Percentiles rank a stretch among this genome's conserved stretches.
phyloP scores from a whole-genome alignment of 805 yeast species.

The Barnettozyma siamensis region DNA sequence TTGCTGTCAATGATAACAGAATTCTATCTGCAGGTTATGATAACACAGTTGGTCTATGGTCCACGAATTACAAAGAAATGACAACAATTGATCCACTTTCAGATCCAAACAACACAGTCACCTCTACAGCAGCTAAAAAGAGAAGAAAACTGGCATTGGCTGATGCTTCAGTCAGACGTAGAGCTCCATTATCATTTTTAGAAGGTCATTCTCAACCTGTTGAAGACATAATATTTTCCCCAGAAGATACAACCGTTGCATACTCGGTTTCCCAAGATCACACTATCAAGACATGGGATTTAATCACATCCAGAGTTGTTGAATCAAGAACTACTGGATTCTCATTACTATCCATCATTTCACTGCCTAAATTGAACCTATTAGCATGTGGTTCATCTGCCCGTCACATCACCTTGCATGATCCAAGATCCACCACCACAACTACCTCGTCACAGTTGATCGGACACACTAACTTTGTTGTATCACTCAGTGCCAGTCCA shows the following conservation, averaged over 20 bases:
- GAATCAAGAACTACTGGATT: slow-evolving; percentile 86
- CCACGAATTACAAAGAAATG: slow-evolving; percentile 81
- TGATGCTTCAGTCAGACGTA: slow-evolving; percentile 69
- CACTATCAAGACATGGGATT: slow-evolving; percentile 93
- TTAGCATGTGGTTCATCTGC: slow-evolving; percentile 95
- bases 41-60: slow-evolving; percentile 79
- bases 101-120: slow-evolving; percentile 41
- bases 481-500: slow-evolving; percentile 67
- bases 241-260: slow-evolving; percentile 69
- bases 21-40: slow-evolving; percentile 86
- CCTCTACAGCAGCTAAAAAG: slow-evolving; percentile 79
- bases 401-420: slow-evolving; percentile 92
- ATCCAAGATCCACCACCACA: slow-evolving; percentile 69
- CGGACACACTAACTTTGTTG: slow-evolving; percentile 92
- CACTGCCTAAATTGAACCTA: slow-evolving; percentile 60
- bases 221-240: slow-evolving; percentile 74
- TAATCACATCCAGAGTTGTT: slow-evolving; percentile 77
- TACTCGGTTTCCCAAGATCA: slow-evolving; percentile 97
- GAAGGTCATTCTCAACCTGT: slow-evolving; percentile 87
- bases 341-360: slow-evolving; percentile 71
- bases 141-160: slow-evolving; percentile 77
- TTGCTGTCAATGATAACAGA: slow-evolving; percentile 50
- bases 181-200: slow-evolving; percentile 73
- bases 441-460: slow-evolving; percentile 66
- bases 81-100: slow-evolving; percentile 47